These are phyloP conservation scores for Cucurbita argyrosperma DNA, from an alignment of 306 rosid species.

Conservation along the genomic window DNA sequence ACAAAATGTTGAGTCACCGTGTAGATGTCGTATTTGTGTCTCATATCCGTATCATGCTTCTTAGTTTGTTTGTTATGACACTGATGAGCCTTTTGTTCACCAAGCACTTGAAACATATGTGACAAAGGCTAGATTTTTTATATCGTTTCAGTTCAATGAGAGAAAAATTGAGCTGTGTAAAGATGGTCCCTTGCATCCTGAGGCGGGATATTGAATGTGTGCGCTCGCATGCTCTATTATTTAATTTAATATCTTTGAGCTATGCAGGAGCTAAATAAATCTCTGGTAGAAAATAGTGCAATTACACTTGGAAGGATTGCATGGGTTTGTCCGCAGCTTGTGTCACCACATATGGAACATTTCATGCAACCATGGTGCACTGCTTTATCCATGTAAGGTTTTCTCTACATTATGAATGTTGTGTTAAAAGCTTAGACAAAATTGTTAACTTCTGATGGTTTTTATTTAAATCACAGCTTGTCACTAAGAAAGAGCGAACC, in stretches of 20 bases:
- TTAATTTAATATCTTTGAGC: constrained; percentile 16
- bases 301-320: constrained; percentile 97
- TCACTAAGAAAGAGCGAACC: neutral
- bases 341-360: constrained; percentile 96
- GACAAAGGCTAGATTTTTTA: neutral
- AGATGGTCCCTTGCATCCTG: neutral
- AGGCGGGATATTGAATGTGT: neutral
- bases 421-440: neutral
- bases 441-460: neutral
- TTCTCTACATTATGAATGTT: neutral
- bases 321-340: constrained; percentile 95
- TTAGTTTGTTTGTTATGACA: neutral
- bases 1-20: too few relatives aligned
- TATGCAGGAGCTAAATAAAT: constrained; percentile 68
- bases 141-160: neutral
- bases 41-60: too few relatives aligned
- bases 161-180: neutral
- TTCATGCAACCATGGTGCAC: constrained; percentile 96
- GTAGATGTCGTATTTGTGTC: too few relatives aligned
- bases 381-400: constrained; percentile 70
- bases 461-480: neutral
- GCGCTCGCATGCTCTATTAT: neutral
- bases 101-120: neutral
- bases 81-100: neutral
- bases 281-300: constrained; percentile 88